A percentile compares a stretch with the other conserved stretches of the same genome.
Evolutionary conservation across 1,284 basidiomycete species (phyloP).

Genomic region (Ceratobasidium sp.): DNA sequence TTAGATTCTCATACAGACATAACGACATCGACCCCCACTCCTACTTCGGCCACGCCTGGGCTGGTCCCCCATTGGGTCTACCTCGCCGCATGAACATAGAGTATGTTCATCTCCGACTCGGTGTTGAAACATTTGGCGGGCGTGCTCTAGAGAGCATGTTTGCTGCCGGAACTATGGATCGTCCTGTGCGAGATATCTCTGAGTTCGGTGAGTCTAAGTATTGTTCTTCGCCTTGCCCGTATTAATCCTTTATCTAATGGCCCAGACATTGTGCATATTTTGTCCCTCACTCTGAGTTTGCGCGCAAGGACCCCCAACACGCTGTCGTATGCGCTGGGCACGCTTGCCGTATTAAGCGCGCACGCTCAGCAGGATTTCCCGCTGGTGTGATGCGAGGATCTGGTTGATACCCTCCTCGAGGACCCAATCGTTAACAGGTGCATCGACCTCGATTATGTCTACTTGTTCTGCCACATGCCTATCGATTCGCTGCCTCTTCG

Average conservation of each 20-base stretch:
- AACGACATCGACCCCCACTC: conserved; percentile 2
- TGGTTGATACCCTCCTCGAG: conserved; percentile 90
- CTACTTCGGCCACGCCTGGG: conserved; percentile 6
- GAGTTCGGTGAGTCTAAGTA: conserved; percentile 70
- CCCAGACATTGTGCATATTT: conserved; percentile 83
- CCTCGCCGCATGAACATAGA: conserved; percentile 84
- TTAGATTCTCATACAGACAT: neutral
- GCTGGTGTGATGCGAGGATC: conserved; percentile 81
- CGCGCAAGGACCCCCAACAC: conserved; percentile 88
- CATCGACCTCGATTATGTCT: conserved; percentile 6
- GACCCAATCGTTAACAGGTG: conserved; percentile 41
- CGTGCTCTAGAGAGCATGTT: conserved; percentile 82
- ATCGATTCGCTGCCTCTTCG: conserved; percentile 3
- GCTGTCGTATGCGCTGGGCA: conserved; percentile 91
- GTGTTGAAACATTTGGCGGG: conserved; percentile 85
- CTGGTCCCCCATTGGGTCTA: conserved; percentile 12
- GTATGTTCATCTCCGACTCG: conserved; percentile 87
- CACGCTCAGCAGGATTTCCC: conserved; percentile 79
- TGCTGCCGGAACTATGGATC: conserved; percentile 65
- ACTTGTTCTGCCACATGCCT: neutral
- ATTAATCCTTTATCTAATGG: conserved; percentile 51
- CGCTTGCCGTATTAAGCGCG: conserved; percentile 87
- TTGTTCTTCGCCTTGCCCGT: neutral
- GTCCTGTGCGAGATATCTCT: conserved; percentile 76
- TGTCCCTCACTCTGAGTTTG: conserved; percentile 89